phyloP scores from a whole-genome alignment of 2,329 filamentous ascomycete genomes.

The Onygenales sp. region DNA sequence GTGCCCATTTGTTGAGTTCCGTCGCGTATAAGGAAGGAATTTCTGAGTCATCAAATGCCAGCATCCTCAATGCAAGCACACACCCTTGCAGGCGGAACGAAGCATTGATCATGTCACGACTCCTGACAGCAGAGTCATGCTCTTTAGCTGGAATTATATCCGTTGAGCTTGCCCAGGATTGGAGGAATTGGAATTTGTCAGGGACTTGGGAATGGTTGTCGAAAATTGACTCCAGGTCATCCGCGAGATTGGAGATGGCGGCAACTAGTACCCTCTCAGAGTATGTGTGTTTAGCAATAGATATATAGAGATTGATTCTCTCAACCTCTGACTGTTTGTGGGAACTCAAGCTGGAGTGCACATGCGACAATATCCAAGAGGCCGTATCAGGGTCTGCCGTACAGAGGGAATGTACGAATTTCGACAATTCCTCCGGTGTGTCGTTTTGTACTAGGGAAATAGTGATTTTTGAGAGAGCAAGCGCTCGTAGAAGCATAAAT shows the following conservation, averaged over 20 bases:
- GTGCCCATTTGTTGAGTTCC: slow-evolving; percentile 22
- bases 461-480: neutral
- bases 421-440: neutral
- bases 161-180: slow-evolving; percentile 2
- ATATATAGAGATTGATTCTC: slow-evolving; percentile 22
- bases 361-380: slow-evolving; percentile 24
- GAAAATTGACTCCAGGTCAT: slow-evolving; percentile 18
- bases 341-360: slow-evolving; percentile 18
- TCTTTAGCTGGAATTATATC: slow-evolving; percentile 5
- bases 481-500: neutral
- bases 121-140: slow-evolving; percentile 19
- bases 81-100: slow-evolving; percentile 29
- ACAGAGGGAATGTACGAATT: neutral
- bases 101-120: slow-evolving; percentile 27
- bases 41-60: slow-evolving; percentile 8
- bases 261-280: slow-evolving; percentile 19
- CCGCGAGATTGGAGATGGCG: slow-evolving; percentile 25
- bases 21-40: slow-evolving; percentile 10
- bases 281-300: slow-evolving; percentile 18
- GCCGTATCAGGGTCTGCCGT: neutral
- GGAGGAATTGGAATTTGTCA: slow-evolving; percentile 15
- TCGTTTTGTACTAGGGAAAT: neutral
- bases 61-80: slow-evolving; percentile 21
- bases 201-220: slow-evolving; percentile 13
- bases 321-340: slow-evolving; percentile 15